Evolutionary conservation across 805 yeast species (phyloP), one percentile per base, ranked within the genome.

Genomic region (Maudiozyma bulderi): DNA sequence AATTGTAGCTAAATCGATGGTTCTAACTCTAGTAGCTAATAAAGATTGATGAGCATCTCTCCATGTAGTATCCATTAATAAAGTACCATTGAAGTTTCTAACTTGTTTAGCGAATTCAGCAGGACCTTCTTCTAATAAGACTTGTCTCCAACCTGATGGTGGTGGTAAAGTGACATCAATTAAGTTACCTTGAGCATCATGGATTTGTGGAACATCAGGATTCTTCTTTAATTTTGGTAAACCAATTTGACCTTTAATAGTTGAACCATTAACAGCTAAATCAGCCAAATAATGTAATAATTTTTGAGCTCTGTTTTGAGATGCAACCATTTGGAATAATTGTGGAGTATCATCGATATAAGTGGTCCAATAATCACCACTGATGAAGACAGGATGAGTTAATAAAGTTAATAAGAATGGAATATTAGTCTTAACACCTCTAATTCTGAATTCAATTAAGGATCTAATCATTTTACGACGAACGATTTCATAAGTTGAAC

Each of bases 11-110:
- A 93, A 73, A 70, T 93, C 99, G 58, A 86, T 78, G 28, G 99
- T 93, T 72, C 99, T 82, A 38, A 93, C 95, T 72, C 99, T 85
- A 40, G 99, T 93, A 8, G 99, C 99, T 63, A 93, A 76, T 59
- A 93, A 73, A 28, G 97, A 90, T 76, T 93, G 99, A 72, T 93
- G 99, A 37, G 99, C 99, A 71, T 93, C 99, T 81, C 99, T 88
- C 99, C 99, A 93, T 8, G 99, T 93, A 48, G 99, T 93, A 69
- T 93, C 99, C 87, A 95, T 93, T 61, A 93, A 72, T 68, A 93
- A 74, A 57, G 95, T 83, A 61, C 99, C 99, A 48, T 86, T 73
- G 71, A 80, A 82, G 14, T 72, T 68, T 67, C 97, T 81, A 51
- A 93, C 95, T 61, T 86, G 83, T 71, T 82, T 77, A 58, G 97